Percentiles rank a stretch among this genome's conserved stretches.
Evolutionary conservation across 169 alveolate species (phyloP).

Genomic region (Plasmodium vinckei): DNA sequence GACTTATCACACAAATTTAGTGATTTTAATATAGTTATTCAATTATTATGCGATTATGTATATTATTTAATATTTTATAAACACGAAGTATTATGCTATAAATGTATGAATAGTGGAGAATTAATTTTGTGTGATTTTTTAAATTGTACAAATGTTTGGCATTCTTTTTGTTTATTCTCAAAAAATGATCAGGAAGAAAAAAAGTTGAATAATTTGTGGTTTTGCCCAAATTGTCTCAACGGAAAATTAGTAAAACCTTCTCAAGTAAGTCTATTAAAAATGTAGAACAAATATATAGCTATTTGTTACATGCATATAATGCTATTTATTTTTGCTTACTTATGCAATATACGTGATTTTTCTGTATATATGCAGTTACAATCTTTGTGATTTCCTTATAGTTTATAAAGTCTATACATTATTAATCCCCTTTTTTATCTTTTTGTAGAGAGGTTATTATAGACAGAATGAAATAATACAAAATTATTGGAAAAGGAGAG

Average conservation of each 20-base stretch:
- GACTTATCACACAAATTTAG: constrained; percentile 13
- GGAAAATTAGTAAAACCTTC: constrained; percentile 30
- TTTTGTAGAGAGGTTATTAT: constrained; percentile 50
- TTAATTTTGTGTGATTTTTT: constrained; percentile 80
- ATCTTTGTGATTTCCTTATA: no score
- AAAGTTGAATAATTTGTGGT: constrained; percentile 36
- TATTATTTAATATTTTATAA: constrained; percentile 47
- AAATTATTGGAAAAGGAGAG: constrained; percentile 68
- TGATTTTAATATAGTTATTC: constrained; percentile 39
- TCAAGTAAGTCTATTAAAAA: constrained; percentile 18
- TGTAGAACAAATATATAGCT: neutral
- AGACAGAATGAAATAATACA: constrained; percentile 63
- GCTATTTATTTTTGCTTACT: neutral
- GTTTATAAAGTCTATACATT: neutral
- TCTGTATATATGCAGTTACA: neutral
- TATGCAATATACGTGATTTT: neutral
- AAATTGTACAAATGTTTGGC: constrained; percentile 82
- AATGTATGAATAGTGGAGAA: constrained; percentile 84
- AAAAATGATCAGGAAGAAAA: constrained; percentile 25
- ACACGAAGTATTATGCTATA: constrained; percentile 80
- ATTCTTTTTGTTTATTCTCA: constrained; percentile 78
- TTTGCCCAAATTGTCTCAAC: constrained; percentile 76
- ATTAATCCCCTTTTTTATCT: neutral
- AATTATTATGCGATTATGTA: constrained; percentile 59
- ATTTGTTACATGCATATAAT: constrained; percentile 19